Conservation (phyloP, 2,329 filamentous ascomycete genomes). For the Colletotrichum tropicale region DNA sequence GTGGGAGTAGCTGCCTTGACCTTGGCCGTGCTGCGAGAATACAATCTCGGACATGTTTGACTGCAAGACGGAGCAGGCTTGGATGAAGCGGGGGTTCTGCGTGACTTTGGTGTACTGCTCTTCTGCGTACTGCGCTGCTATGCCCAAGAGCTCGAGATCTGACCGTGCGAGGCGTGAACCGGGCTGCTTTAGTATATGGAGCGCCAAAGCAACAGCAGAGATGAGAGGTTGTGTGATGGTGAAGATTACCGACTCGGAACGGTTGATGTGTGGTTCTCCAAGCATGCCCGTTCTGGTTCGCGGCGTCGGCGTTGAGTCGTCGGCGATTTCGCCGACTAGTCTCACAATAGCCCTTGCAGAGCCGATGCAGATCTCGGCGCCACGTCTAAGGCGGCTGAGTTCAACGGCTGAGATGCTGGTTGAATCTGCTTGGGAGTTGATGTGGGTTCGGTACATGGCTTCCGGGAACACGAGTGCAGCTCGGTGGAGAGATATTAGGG, state of each 20-base stretch:
- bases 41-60: conserved; percentile 4
- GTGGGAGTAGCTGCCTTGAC: background rate
- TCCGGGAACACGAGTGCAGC: conserved; percentile 22
- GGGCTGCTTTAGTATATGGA: conserved; percentile 22
- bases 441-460: conserved; percentile 17
- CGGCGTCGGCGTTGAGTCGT: background rate
- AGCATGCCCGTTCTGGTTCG: background rate
- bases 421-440: conserved; percentile 8
- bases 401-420: background rate
- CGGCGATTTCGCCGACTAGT: conserved; percentile 1
- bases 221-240: conserved; percentile 21
- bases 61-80: conserved; percentile 2
- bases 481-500: conserved; percentile 22
- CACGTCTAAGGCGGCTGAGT: background rate
- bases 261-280: background rate
- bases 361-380: conserved; percentile 1
- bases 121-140: conserved; percentile 22
- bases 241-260: background rate
- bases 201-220: conserved; percentile 21
- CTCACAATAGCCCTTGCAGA: conserved; percentile 1
- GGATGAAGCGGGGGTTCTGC: conserved; percentile 11
- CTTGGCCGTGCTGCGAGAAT: background rate
- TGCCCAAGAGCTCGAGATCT: conserved; percentile 22
- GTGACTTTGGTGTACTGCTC: conserved; percentile 13
- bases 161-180: conserved; percentile 22